Evolutionary conservation across 129 eudicot species (phyloP).

Genomic region (Lactuca saligna): DNA sequence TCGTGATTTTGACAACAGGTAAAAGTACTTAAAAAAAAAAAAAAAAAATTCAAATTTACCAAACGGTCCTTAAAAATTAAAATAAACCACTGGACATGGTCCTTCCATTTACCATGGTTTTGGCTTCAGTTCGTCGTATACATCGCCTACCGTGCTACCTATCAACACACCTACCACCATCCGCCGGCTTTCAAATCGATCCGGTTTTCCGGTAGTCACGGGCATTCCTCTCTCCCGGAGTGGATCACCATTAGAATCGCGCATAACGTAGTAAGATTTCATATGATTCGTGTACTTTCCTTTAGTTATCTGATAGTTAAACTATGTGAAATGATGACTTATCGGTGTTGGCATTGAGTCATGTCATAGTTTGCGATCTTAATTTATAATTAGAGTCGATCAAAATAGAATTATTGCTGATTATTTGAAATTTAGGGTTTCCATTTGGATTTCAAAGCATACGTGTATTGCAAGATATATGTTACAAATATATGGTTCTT

Average conservation of each 20-base stretch:
- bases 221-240: not conserved
- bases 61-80: not conserved
- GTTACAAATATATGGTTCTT: not conserved
- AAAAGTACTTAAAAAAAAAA: no score
- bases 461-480: slow-evolving; percentile 1
- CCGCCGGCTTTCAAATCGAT: slow-evolving; percentile 26
- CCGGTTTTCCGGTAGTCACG: slow-evolving; percentile 28
- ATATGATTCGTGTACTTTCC: not conserved
- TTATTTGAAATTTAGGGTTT: slow-evolving; percentile 11
- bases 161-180: slow-evolving; percentile 25
- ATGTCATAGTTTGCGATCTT: not conserved
- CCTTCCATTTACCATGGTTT: slow-evolving; percentile 3
- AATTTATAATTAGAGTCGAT: not conserved
- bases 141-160: slow-evolving; percentile 8
- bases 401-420: not conserved
- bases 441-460: slow-evolving; percentile 10
- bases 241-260: not conserved
- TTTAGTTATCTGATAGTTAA: not conserved
- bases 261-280: not conserved
- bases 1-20: no score
- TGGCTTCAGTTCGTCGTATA: slow-evolving; percentile 8
- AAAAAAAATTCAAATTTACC: not conserved
- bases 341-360: not conserved
- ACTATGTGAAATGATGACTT: not conserved
- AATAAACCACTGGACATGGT: not conserved